Percentiles rank a stretch among this genome's conserved stretches.
These are phyloP conservation scores for Starmerella potacharoeniae DNA, from an alignment of 805 yeast genomes.

Conservation along the genomic window DNA sequence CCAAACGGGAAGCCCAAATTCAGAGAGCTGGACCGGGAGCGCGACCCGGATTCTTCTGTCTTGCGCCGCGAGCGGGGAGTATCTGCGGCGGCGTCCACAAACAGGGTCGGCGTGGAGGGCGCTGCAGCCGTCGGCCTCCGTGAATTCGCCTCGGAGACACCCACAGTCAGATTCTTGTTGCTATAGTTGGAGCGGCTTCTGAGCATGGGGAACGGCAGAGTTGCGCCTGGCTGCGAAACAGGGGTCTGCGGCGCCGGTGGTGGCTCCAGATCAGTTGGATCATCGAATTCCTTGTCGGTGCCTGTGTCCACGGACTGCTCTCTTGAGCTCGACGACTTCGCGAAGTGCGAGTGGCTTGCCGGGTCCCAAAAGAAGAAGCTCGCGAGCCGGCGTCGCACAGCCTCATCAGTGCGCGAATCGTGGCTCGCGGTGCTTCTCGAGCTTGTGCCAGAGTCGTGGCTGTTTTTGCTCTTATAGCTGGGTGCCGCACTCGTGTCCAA, in stretches of 20 bases:
- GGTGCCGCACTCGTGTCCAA: not conserved
- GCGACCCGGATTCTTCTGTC: not conserved
- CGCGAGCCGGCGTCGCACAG: slow-evolving; percentile 1
- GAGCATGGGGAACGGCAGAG: slow-evolving; percentile 1
- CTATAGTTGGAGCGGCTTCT: slow-evolving; percentile 3
- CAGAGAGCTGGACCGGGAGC: slow-evolving; percentile 6
- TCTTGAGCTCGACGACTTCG: not conserved
- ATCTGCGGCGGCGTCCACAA: not conserved
- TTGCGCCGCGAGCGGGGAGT: not conserved
- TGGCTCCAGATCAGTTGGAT: not conserved
- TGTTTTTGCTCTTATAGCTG: not conserved
- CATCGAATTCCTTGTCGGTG: not conserved
- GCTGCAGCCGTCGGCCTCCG: not conserved
- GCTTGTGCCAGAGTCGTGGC: not conserved
- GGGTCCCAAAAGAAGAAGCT: slow-evolving; percentile 1
- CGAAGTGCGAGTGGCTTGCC: not conserved
- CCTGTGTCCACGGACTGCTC: not conserved
- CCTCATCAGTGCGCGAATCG: not conserved
- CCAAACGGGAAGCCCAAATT: not conserved
- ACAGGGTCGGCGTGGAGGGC: not conserved
- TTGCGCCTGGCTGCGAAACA: not conserved
- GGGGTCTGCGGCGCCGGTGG: not conserved
- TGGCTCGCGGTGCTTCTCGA: not conserved
- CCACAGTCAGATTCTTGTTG: not conserved
- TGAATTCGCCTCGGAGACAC: not conserved